These are phyloP conservation scores for Aaosphaeria arxii DNA, from an alignment of 2,329 filamentous ascomycete species.

Conservation along the genomic window DNA sequence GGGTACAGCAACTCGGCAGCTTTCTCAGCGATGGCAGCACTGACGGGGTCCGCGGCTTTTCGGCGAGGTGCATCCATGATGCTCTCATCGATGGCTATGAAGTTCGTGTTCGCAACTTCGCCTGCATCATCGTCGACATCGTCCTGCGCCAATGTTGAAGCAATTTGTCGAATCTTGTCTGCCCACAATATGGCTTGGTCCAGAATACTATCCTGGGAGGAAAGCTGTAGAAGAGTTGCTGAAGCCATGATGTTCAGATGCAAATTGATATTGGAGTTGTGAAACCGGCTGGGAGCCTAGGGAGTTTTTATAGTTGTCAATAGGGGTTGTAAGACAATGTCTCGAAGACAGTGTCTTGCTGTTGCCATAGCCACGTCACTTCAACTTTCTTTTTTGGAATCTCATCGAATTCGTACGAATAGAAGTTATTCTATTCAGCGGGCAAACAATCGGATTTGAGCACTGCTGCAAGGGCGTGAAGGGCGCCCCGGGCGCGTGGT, in stretches of 20 bases:
- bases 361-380: too few relatives aligned
- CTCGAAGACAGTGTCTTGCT: too few relatives aligned
- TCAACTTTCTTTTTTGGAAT: too few relatives aligned
- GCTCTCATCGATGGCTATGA: slow-evolving; percentile 12
- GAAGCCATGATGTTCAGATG: slow-evolving; percentile 7
- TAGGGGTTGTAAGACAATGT: too few relatives aligned
- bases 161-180: slow-evolving; percentile 9
- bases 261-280: background rate
- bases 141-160: slow-evolving; percentile 6
- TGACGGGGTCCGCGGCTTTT: slow-evolving; percentile 12
- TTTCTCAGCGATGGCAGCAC: slow-evolving; percentile 13
- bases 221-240: slow-evolving; percentile 1
- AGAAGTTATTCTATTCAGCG: too few relatives aligned
- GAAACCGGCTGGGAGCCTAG: too few relatives aligned
- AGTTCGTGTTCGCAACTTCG: background rate
- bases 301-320: too few relatives aligned
- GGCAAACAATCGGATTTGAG: too few relatives aligned
- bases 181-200: slow-evolving; percentile 9
- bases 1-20: slow-evolving; percentile 23
- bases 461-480: too few relatives aligned
- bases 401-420: too few relatives aligned
- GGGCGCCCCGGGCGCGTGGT: too few relatives aligned
- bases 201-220: background rate
- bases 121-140: slow-evolving; percentile 7
- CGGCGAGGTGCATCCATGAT: slow-evolving; percentile 25